These are phyloP conservation scores for Raffaelea albimanens DNA, from an alignment of 2,329 filamentous ascomycete species.

Conservation along the genomic window DNA sequence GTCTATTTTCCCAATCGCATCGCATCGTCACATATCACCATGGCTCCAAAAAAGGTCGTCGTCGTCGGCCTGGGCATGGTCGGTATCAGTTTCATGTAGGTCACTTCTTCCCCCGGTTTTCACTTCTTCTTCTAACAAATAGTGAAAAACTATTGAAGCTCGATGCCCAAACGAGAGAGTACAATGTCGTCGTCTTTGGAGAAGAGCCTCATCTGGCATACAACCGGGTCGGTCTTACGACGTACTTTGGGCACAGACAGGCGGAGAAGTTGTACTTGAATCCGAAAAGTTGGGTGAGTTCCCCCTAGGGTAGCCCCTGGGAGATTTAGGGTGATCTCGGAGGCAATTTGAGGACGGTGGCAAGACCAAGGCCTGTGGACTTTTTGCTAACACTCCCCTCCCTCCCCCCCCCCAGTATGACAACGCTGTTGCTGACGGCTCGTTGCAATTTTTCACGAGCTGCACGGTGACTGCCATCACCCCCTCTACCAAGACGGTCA, in stretches of 20 bases:
- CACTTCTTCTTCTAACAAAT: neutral
- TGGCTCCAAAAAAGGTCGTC: slow-evolving; percentile 51
- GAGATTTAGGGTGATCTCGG: too few relatives aligned
- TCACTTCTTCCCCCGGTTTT: slow-evolving; percentile 10
- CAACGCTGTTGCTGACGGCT: slow-evolving; percentile 49
- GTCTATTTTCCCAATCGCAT: neutral
- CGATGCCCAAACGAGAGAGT: slow-evolving; percentile 65
- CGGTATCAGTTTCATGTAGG: slow-evolving; percentile 78
- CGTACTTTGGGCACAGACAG: slow-evolving; percentile 77
- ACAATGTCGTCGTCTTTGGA: slow-evolving; percentile 75
- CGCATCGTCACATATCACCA: neutral
- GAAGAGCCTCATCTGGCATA: slow-evolving; percentile 85
- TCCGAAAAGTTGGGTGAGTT: too few relatives aligned
- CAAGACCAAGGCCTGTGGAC: too few relatives aligned
- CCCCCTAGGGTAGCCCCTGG: too few relatives aligned
- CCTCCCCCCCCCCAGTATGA: too few relatives aligned
- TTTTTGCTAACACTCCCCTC: too few relatives aligned
- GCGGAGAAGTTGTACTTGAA: slow-evolving; percentile 87
- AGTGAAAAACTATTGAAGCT: slow-evolving; percentile 86
- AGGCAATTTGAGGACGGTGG: too few relatives aligned
- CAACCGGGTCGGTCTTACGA: slow-evolving; percentile 81
- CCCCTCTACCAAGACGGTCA: slow-evolving; percentile 53
- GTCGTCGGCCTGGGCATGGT: slow-evolving; percentile 91
- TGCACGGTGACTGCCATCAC: slow-evolving; percentile 62
- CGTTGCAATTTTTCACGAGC: slow-evolving; percentile 64